Evolutionary conservation across 352 stramenopile species (phyloP).

Genomic region (Phytophthora sansomeana): DNA sequence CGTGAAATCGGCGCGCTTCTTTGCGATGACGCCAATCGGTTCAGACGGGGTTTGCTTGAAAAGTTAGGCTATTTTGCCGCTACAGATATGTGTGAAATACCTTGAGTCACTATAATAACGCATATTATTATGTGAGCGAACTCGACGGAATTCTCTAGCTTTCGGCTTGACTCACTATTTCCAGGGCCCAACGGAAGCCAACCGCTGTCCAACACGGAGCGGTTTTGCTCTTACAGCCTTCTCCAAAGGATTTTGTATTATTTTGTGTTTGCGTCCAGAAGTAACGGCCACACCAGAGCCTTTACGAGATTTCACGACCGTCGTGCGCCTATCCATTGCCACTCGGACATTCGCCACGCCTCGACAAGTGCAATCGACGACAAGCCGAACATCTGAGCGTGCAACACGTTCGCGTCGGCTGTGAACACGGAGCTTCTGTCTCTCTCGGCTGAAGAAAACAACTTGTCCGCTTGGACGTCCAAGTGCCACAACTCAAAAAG

Average conservation of each 20-base stretch:
- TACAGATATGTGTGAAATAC: neutral
- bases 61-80: neutral
- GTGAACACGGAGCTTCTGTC: slow-evolving; percentile 27
- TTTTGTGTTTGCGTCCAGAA: neutral
- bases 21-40: neutral
- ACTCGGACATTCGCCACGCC: neutral
- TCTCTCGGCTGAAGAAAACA: slow-evolving; percentile 10
- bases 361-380: slow-evolving; percentile 21
- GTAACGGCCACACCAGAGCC: neutral
- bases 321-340: neutral
- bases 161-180: neutral
- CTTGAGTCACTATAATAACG: neutral
- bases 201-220: neutral
- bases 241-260: neutral
- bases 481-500: neutral
- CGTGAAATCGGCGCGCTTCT: neutral
- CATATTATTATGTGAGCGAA: too few relatives aligned
- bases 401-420: slow-evolving; percentile 24
- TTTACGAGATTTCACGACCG: neutral
- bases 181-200: neutral
- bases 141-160: too few relatives aligned
- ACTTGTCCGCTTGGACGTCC: neutral
- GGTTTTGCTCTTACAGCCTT: neutral
- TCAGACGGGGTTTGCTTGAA: neutral
- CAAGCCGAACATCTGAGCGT: slow-evolving; percentile 7